A percentile compares a stretch with the other conserved stretches of the same genome.
Conservation (phyloP, 305 asterid species). For the Andrographis paniculata region DNA sequence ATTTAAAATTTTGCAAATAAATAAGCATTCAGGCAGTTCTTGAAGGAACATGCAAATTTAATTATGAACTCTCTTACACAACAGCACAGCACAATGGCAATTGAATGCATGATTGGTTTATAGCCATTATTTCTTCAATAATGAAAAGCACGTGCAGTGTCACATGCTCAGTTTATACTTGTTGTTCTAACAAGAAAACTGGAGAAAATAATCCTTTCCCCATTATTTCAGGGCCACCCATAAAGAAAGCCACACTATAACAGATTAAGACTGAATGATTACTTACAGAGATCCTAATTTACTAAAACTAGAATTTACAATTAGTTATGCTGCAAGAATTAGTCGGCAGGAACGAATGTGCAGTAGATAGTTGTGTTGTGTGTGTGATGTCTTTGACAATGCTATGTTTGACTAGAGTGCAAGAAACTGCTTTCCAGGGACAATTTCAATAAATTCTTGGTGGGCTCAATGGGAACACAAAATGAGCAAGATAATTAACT, state of each 20-base stretch:
- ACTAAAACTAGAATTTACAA: not conserved
- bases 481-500: not conserved
- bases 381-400: not conserved
- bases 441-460: slow-evolving; percentile 1
- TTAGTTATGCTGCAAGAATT: not conserved
- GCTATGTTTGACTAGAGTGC: not conserved
- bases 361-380: not conserved
- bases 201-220: not conserved
- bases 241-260: not conserved
- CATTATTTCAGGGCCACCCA: not conserved
- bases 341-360: not conserved
- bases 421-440: not conserved
- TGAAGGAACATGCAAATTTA: not conserved
- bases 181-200: not conserved
- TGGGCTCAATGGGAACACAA: not conserved
- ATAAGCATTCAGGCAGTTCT: not conserved
- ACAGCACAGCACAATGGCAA: not conserved
- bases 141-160: not conserved
- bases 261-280: too few relatives aligned
- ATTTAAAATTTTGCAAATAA: too few relatives aligned
- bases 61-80: not conserved
- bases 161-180: not conserved
- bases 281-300: too few relatives aligned
- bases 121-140: not conserved
- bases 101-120: not conserved